These are phyloP conservation scores for Pelargonium hybrid DNA, from an alignment of 441 rosid species.

Conservation along the genomic window DNA sequence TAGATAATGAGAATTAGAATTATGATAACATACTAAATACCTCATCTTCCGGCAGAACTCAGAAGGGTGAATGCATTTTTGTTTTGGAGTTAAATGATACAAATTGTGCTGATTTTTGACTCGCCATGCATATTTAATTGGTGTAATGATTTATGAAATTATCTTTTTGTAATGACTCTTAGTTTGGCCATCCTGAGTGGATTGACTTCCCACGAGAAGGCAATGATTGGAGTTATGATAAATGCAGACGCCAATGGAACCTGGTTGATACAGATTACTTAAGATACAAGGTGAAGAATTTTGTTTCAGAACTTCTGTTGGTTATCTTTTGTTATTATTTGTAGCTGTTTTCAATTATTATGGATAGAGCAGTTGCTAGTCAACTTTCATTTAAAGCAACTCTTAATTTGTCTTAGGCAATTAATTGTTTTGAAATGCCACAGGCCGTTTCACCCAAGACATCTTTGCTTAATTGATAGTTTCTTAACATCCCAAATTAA, in stretches of 20 bases:
- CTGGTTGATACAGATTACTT: slow-evolving; percentile 51
- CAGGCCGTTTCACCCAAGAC: not conserved
- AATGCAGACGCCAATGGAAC: slow-evolving; percentile 69
- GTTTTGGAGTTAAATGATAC: not conserved
- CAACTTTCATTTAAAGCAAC: not conserved
- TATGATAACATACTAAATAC: not conserved
- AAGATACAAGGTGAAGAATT: slow-evolving; percentile 54
- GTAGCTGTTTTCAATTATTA: not conserved
- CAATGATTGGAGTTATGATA: slow-evolving; percentile 77
- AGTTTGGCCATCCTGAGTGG: slow-evolving; percentile 96
- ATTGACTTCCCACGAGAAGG: slow-evolving; percentile 86
- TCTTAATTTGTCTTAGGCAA: not conserved
- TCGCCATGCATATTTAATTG: not conserved
- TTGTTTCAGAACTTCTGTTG: slow-evolving; percentile 9
- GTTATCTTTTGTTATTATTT: not conserved
- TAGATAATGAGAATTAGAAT: not conserved
- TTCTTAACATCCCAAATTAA: not conserved
- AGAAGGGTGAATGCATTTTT: not conserved
- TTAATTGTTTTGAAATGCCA: not conserved
- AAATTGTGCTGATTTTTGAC: not conserved
- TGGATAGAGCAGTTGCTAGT: slow-evolving; percentile 2
- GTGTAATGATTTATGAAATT: slow-evolving; percentile 5
- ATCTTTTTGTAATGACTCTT: slow-evolving; percentile 20
- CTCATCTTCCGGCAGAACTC: not conserved
- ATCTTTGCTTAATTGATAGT: not conserved